phyloP scores from a whole-genome alignment of 2,329 filamentous ascomycete genomes.

The Aspergillus ustus region DNA sequence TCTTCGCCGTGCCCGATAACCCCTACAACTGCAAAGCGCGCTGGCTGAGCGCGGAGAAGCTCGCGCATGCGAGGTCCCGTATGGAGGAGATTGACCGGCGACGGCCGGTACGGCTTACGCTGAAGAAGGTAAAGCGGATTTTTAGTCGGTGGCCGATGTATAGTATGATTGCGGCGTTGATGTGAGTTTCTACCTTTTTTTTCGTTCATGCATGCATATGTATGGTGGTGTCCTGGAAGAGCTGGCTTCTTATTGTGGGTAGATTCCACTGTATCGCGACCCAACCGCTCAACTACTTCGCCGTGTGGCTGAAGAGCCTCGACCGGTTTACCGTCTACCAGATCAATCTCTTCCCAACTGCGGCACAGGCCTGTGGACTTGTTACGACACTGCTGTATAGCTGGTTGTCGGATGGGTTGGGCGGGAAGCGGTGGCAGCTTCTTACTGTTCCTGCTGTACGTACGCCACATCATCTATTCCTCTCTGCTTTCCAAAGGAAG shows the following conservation, averaged over 20 bases:
- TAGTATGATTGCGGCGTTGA: neutral
- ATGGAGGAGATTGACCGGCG: constrained; percentile 1
- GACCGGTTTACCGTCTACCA: neutral
- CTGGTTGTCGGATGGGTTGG: neutral
- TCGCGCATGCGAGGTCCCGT: neutral
- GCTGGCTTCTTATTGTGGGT: neutral
- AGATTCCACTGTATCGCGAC: constrained; percentile 1
- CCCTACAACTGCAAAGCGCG: constrained; percentile 34
- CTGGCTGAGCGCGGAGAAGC: neutral
- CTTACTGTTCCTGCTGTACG: neutral
- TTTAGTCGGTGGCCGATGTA: neutral
- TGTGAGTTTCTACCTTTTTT: neutral
- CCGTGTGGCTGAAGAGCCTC: neutral
- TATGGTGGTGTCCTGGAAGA: no score
- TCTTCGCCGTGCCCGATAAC: constrained; percentile 45
- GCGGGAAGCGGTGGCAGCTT: neutral
- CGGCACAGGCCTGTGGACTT: neutral
- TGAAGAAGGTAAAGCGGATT: neutral
- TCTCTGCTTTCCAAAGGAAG: no score
- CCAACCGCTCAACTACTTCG: neutral
- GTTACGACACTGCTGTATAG: neutral
- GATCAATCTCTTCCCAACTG: neutral
- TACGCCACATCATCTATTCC: no score
- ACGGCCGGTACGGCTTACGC: neutral
- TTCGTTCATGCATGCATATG: no score